Conservation (phyloP, 495 filamentous ascomycete genomes). For the Bathelium albidoporum region DNA sequence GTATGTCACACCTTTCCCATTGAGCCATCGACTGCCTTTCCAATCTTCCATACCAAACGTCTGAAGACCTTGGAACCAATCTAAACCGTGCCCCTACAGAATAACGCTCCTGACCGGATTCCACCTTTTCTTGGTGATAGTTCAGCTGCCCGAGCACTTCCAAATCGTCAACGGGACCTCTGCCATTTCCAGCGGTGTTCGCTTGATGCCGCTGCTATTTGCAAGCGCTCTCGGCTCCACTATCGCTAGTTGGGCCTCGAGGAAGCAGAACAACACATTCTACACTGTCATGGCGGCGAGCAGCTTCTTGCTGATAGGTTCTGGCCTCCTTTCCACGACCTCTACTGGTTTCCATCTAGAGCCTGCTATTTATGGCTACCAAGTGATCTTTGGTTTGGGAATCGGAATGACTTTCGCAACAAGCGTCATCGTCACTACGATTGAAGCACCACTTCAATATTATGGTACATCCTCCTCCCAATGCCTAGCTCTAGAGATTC, state of each 20-base stretch:
- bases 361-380: conserved; percentile 2
- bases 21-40: not conserved
- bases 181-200: conserved; percentile 7
- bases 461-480: not conserved
- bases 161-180: conserved; percentile 11
- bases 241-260: conserved; percentile 6
- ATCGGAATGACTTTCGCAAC: conserved; percentile 7
- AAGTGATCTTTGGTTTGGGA: conserved; percentile 8
- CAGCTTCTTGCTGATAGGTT: conserved; percentile 5
- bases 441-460: conserved; percentile 1
- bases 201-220: conserved; percentile 9
- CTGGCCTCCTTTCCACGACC: conserved; percentile 8
- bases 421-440: conserved; percentile 1
- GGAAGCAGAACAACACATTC: conserved; percentile 3
- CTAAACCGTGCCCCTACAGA: conserved; percentile 5
- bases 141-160: conserved; percentile 11
- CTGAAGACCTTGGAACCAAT: not conserved
- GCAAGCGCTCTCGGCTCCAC: conserved; percentile 10
- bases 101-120: conserved; percentile 10
- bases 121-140: conserved; percentile 8
- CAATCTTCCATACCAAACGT: not conserved
- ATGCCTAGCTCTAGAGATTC: not conserved
- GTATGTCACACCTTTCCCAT: conserved; percentile 1
- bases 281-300: conserved; percentile 4
- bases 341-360: not conserved